These are phyloP conservation scores for Trypanosomatidae sp. DNA, from an alignment of 208 protist species.

Conservation along the genomic window DNA sequence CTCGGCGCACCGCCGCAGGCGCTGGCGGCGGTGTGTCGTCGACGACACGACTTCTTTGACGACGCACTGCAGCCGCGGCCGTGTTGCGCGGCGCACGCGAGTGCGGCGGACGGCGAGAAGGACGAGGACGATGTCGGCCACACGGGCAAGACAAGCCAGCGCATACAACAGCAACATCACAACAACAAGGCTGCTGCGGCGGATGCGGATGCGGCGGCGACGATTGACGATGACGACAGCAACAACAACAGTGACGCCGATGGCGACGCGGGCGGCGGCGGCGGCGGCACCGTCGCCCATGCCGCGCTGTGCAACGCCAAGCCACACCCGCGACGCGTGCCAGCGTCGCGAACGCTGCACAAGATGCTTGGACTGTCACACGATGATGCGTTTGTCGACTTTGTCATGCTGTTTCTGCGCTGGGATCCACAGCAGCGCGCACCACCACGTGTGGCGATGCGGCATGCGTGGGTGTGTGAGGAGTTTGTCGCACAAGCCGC, in stretches of 20 bases:
- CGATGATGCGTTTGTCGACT: constrained; percentile 53
- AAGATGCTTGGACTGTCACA: too few species aligned
- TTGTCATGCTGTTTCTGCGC: constrained; percentile 44
- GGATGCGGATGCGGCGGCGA: too few species aligned
- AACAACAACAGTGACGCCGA: too few species aligned
- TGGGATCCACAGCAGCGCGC: constrained; percentile 51
- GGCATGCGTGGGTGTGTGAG: constrained; percentile 50
- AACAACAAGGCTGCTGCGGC: too few species aligned
- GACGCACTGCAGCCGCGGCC: constrained; percentile 18
- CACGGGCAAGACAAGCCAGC: constrained; percentile 39
- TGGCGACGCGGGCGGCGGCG: too few species aligned
- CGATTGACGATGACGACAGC: too few species aligned
- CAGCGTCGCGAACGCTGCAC: too few species aligned
- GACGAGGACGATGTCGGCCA: constrained; percentile 31
- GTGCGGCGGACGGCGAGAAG: constrained; percentile 13
- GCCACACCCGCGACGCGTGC: too few species aligned
- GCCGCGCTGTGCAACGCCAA: too few species aligned
- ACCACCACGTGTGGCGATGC: constrained; percentile 47
- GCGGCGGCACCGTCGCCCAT: too few species aligned
- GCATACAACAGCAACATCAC: too few species aligned
- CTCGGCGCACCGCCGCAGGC: constrained; percentile 61
- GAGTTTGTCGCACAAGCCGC: constrained; percentile 51
- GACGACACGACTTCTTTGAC: constrained; percentile 40
- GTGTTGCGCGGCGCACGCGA: constrained; percentile 16
- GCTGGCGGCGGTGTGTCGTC: constrained; percentile 10